These are phyloP conservation scores for Dipsacomyces acuminosporus DNA, from an alignment of 371 early-diverging fungal species.

Conservation along the genomic window DNA sequence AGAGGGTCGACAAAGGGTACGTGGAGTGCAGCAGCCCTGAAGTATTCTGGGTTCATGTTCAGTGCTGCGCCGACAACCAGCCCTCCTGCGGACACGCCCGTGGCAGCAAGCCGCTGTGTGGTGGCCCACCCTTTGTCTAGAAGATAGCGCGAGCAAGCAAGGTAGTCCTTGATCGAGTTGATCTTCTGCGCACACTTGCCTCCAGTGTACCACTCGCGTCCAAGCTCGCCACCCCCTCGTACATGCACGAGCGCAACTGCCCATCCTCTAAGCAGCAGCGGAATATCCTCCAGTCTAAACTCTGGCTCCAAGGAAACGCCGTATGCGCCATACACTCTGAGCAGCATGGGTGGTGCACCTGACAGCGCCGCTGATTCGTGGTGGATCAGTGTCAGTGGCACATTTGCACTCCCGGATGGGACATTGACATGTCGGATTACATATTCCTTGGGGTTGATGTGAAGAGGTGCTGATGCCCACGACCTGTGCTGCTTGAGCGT, in stretches of 20 bases:
- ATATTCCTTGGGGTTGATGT: slow-evolving; percentile 21
- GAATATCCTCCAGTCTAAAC: slow-evolving; percentile 74
- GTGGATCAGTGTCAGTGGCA: slow-evolving; percentile 70
- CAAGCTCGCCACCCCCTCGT: slow-evolving; percentile 80
- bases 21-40: slow-evolving; percentile 70
- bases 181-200: slow-evolving; percentile 65
- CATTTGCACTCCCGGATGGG: slow-evolving; percentile 50
- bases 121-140: slow-evolving; percentile 53
- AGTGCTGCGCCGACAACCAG: slow-evolving; percentile 59
- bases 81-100: slow-evolving; percentile 79
- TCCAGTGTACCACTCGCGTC: slow-evolving; percentile 67
- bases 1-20: slow-evolving; percentile 86
- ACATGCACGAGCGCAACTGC: slow-evolving; percentile 79
- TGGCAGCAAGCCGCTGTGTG: slow-evolving; percentile 54
- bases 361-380: slow-evolving; percentile 51
- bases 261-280: slow-evolving; percentile 76
- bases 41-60: slow-evolving; percentile 64
- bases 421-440: slow-evolving; percentile 50
- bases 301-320: slow-evolving; percentile 74
- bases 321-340: slow-evolving; percentile 83
- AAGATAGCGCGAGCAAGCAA: slow-evolving; percentile 61
- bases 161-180: slow-evolving; percentile 68
- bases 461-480: slow-evolving; percentile 27
- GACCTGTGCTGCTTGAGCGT: slow-evolving; percentile 33
- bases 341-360: slow-evolving; percentile 62